These are phyloP conservation scores for Coemansia sp. DNA, from an alignment of 192 early-diverging fungal genomes.

Conservation along the genomic window DNA sequence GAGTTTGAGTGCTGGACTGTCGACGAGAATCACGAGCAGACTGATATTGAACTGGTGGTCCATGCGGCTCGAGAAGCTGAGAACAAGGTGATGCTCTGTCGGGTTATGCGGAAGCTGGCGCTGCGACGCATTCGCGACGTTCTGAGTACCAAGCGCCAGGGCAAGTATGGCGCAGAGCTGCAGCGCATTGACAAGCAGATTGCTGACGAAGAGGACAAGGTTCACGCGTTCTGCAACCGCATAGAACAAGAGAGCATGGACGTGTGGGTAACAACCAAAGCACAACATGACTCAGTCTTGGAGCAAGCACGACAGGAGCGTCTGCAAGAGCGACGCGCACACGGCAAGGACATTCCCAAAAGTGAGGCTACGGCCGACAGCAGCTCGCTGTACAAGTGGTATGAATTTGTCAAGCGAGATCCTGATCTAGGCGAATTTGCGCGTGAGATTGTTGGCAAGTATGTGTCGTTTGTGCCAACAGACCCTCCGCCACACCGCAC, in stretches of 20 bases:
- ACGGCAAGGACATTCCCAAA: constrained; percentile 31
- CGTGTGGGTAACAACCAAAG: constrained; percentile 23
- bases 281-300: constrained; percentile 17
- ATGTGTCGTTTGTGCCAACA: constrained; percentile 40
- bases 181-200: constrained; percentile 26
- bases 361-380: not conserved
- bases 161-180: constrained; percentile 42
- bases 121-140: constrained; percentile 36
- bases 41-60: constrained; percentile 19
- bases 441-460: constrained; percentile 30
- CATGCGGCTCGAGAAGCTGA: constrained; percentile 33
- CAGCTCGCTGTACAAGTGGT: constrained; percentile 25
- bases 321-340: constrained; percentile 25
- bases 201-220: constrained; percentile 35
- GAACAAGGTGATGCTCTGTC: constrained; percentile 33
- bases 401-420: constrained; percentile 35
- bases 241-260: constrained; percentile 35
- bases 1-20: constrained; percentile 37
- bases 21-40: constrained; percentile 34
- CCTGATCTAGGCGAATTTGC: constrained; percentile 36
- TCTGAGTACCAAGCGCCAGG: constrained; percentile 15
- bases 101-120: constrained; percentile 48
- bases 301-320: constrained; percentile 26
- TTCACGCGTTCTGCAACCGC: constrained; percentile 47
- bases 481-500: constrained; percentile 31